Conservation (phyloP, 2,329 filamentous ascomycete species). For the Ramularia endophylla region DNA sequence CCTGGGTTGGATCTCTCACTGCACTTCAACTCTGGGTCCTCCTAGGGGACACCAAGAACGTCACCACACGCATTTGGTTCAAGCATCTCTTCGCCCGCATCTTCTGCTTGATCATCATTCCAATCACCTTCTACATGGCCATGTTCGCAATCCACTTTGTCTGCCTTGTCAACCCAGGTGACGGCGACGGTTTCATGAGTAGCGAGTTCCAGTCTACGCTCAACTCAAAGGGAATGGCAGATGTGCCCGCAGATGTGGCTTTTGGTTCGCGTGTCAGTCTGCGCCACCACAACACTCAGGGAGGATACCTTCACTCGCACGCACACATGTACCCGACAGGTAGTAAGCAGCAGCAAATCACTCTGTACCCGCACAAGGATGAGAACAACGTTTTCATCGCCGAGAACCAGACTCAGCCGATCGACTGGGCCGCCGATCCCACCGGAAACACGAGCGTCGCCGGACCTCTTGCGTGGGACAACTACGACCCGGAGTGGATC, state of each 20-base stretch:
- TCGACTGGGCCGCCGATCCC: conserved; percentile 43
- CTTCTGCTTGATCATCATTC: conserved; percentile 89
- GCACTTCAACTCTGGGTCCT: conserved; percentile 91
- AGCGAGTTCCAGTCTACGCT: conserved; percentile 97
- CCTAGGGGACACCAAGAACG: conserved; percentile 79
- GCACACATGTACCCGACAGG: conserved; percentile 95
- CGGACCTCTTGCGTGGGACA: conserved; percentile 80
- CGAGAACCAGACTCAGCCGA: conserved; percentile 93
- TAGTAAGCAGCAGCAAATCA: conserved; percentile 98
- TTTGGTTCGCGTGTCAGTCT: conserved; percentile 81
- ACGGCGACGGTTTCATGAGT: conserved; percentile 99
- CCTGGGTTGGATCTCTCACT: conserved; percentile 92
- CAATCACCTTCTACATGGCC: conserved; percentile 82
- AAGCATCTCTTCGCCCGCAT: conserved; percentile 90
- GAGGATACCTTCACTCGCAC: conserved; percentile 95
- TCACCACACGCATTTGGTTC: conserved; percentile 75
- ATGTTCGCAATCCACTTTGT: conserved; percentile 98
- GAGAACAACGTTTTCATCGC: conserved; percentile 94
- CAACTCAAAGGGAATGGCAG: conserved; percentile 94
- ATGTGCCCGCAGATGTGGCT: conserved; percentile 85
- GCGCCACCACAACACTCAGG: conserved; percentile 94
- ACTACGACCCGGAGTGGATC: conserved; percentile 61
- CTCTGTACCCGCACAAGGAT: conserved; percentile 97
- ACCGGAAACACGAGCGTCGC: conserved; percentile 63
- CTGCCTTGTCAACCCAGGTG: conserved; percentile 87